Percentiles rank a stretch among this genome's conserved stretches.
Evolutionary conservation across 2,329 filamentous ascomycete genomes (phyloP).

Genomic region (Paracoccidioides brasiliensis): DNA sequence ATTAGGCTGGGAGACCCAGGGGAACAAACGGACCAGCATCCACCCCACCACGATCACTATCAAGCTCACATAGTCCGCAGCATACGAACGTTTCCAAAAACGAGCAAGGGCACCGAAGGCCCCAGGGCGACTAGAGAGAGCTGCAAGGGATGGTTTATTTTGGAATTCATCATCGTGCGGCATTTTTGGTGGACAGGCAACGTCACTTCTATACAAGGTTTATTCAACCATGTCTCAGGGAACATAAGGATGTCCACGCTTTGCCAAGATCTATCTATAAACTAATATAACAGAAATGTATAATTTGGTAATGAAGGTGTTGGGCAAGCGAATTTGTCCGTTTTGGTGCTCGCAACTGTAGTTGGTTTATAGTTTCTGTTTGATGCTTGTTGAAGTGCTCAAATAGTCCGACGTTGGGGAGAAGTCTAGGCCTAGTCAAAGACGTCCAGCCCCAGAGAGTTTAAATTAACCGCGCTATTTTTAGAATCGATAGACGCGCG

Average conservation of each 20-base stretch:
- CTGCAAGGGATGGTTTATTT: background rate
- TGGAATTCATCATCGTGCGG: background rate
- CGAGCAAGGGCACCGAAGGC: conserved; percentile 36
- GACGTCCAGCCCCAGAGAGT: background rate
- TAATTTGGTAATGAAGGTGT: no score
- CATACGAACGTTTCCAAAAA: conserved; percentile 60
- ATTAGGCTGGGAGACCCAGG: background rate
- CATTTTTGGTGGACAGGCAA: background rate
- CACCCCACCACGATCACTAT: conserved; percentile 55
- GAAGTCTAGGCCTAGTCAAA: background rate
- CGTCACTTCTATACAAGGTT: no score
- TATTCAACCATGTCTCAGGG: no score
- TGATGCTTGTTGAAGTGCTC: no score
- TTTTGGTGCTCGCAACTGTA: no score
- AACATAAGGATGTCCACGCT: background rate
- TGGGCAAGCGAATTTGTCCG: no score
- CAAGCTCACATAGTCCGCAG: conserved; percentile 76
- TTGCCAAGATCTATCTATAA: no score
- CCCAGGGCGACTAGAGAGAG: conserved; percentile 20
- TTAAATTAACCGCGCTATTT: background rate
- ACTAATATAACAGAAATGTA: no score
- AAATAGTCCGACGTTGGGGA: background rate
- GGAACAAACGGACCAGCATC: conserved; percentile 16
- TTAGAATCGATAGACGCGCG: no score
- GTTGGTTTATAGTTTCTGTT: background rate